A percentile compares a stretch with the other conserved stretches of the same genome.
These are phyloP conservation scores for Claviceps capensis DNA, from an alignment of 2,329 filamentous ascomycete genomes.

Conservation along the genomic window DNA sequence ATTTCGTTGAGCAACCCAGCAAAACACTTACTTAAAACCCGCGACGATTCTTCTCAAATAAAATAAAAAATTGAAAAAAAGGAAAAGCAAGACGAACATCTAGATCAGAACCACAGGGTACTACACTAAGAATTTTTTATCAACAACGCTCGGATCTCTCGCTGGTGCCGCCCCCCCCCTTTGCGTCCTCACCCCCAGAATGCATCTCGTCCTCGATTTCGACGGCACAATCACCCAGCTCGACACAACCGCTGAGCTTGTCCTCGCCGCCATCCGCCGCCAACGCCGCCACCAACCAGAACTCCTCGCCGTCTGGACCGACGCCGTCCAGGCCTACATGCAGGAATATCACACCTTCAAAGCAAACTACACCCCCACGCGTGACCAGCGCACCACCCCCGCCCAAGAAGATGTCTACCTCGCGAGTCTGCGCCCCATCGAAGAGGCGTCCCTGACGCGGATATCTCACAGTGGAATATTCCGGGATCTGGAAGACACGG, in stretches of 20 bases:
- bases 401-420: constrained; percentile 30
- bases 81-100: neutral
- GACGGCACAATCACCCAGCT: constrained; percentile 43
- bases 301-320: constrained; percentile 28
- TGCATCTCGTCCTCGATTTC: constrained; percentile 43
- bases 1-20: too few relatives aligned
- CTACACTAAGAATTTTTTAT: too few relatives aligned
- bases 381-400: constrained; percentile 19
- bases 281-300: constrained; percentile 16
- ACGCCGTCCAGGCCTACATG: constrained; percentile 31
- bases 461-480: constrained; percentile 33
- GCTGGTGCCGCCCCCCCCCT: too few relatives aligned
- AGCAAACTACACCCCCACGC: constrained; percentile 18
- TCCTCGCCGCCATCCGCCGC: constrained; percentile 26
- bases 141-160: too few relatives aligned
- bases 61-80: neutral
- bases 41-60: too few relatives aligned
- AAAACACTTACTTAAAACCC: too few relatives aligned
- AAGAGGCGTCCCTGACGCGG: constrained; percentile 30
- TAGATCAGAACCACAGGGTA: neutral
- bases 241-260: constrained; percentile 39
- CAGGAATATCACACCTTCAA: constrained; percentile 27
- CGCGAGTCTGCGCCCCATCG: constrained; percentile 27
- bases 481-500: constrained; percentile 18
- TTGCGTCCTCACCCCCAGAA: constrained; percentile 5